Percentiles rank a stretch among this genome's conserved stretches.
phyloP scores from a whole-genome alignment of 768 basidiomycete species.

The Hirschioporus abietinus region DNA sequence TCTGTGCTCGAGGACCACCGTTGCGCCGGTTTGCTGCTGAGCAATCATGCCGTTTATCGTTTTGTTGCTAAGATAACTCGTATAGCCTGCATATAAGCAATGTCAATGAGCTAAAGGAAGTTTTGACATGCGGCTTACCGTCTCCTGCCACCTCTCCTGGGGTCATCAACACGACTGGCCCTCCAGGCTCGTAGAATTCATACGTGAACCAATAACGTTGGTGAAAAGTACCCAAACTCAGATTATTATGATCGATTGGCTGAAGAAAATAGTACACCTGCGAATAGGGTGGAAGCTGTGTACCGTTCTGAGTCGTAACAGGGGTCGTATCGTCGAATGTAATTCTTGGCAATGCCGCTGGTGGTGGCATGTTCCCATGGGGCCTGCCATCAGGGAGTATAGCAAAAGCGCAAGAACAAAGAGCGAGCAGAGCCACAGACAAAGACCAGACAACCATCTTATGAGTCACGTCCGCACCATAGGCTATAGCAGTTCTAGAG shows the following conservation, averaged over 20 bases:
- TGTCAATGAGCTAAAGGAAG: background rate
- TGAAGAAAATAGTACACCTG: constrained; percentile 50
- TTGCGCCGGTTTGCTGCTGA: constrained; percentile 58
- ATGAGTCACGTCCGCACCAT: background rate
- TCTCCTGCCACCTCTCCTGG: constrained; percentile 61
- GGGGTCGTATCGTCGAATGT: constrained; percentile 2
- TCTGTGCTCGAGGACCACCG: constrained; percentile 21
- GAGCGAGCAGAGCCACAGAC: background rate
- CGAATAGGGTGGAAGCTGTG: constrained; percentile 24
- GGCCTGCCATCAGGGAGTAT: constrained; percentile 17
- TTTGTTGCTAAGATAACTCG: constrained; percentile 55
- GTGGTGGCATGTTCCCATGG: constrained; percentile 17
- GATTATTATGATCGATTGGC: constrained; percentile 46
- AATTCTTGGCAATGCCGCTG: constrained; percentile 6
- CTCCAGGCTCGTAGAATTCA: constrained; percentile 57
- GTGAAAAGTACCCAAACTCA: constrained; percentile 64
- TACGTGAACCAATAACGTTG: constrained; percentile 71
- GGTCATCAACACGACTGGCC: constrained; percentile 59
- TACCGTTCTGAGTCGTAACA: constrained; percentile 21
- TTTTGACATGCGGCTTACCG: constrained; percentile 20
- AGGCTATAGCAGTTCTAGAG: background rate
- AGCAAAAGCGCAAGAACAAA: constrained; percentile 11
- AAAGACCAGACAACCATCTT: background rate
- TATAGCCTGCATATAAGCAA: constrained; percentile 18
- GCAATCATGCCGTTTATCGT: constrained; percentile 63